Percentiles rank a stretch among this genome's conserved stretches.
Evolutionary conservation across 2,329 filamentous ascomycete genomes (phyloP).

Genomic region (Aspergillus sp.): DNA sequence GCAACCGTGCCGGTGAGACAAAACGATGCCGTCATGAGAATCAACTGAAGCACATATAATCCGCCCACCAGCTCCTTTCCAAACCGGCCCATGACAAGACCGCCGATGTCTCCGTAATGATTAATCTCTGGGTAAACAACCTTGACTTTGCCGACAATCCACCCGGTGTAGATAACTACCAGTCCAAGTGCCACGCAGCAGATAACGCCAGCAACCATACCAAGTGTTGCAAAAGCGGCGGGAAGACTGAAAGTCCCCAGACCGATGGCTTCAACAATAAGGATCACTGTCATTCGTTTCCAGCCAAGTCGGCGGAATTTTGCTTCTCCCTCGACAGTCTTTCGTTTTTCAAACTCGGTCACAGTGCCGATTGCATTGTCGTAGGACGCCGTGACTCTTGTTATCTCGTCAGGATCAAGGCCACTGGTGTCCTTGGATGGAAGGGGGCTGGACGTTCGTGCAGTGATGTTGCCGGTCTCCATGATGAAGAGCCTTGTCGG

Average conservation of each 20-base stretch:
- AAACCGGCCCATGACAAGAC: constrained; percentile 39
- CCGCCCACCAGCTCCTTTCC: constrained; percentile 39
- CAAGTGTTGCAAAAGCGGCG: constrained; percentile 42
- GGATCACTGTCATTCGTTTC: constrained; percentile 48
- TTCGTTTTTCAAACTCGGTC: constrained; percentile 1
- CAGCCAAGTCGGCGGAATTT: constrained; percentile 39
- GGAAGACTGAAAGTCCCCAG: constrained; percentile 46
- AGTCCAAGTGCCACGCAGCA: constrained; percentile 36
- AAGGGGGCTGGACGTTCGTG: not conserved
- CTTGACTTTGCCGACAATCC: constrained; percentile 39
- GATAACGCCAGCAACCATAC: constrained; percentile 45
- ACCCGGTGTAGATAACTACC: constrained; percentile 41
- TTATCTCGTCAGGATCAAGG: too few species aligned
- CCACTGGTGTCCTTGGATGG: not conserved
- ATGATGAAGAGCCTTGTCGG: not conserved
- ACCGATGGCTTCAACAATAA: constrained; percentile 50
- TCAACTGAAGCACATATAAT: constrained; percentile 42
- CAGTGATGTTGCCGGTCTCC: not conserved
- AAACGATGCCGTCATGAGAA: constrained; percentile 44
- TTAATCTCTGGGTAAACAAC: constrained; percentile 34
- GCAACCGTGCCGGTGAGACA: constrained; percentile 47
- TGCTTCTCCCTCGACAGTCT: not conserved
- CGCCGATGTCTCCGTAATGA: constrained; percentile 44
- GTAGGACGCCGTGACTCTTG: too few species aligned
- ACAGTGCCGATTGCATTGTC: too few species aligned